Conservation (phyloP, 2,329 filamentous ascomycete species). For the Lasiodiplodia gonubiensis region DNA sequence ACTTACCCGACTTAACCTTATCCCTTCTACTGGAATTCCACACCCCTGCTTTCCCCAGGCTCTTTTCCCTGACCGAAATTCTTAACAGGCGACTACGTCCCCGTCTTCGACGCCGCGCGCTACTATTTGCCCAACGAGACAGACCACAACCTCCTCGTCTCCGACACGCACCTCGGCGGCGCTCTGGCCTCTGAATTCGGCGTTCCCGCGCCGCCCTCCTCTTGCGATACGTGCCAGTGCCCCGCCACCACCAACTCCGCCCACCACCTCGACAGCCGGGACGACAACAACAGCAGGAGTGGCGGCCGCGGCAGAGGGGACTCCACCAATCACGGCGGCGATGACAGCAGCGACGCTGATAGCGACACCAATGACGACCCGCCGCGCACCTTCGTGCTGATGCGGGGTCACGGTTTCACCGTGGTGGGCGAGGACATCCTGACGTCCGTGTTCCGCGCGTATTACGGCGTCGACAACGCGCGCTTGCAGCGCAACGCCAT, state of each 20-base stretch:
- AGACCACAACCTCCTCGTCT: slow-evolving; percentile 46
- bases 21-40: too few species aligned
- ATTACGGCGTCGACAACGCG: slow-evolving; percentile 50
- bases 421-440: slow-evolving; percentile 50
- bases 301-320: too few species aligned
- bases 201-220: too few species aligned
- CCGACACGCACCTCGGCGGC: slow-evolving; percentile 40
- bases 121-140: slow-evolving; percentile 37
- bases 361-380: slow-evolving; percentile 34
- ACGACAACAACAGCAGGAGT: too few species aligned
- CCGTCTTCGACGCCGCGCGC: slow-evolving; percentile 44
- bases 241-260: too few species aligned
- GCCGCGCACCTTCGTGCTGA: slow-evolving; percentile 46
- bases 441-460: slow-evolving; percentile 53
- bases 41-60: background rate
- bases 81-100: slow-evolving; percentile 42
- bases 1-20: background rate
- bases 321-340: slow-evolving; percentile 25
- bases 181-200: slow-evolving; percentile 43
- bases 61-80: too few species aligned
- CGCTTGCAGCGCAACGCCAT: slow-evolving; percentile 49
- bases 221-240: too few species aligned
- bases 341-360: too few species aligned
- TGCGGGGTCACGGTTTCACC: slow-evolving; percentile 55
- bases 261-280: too few species aligned